Evolutionary conservation across 192 early-diverging fungal genomes (phyloP), one percentile per base, ranked within the genome.

Genomic region (Phlyctochytrium planicorne): DNA sequence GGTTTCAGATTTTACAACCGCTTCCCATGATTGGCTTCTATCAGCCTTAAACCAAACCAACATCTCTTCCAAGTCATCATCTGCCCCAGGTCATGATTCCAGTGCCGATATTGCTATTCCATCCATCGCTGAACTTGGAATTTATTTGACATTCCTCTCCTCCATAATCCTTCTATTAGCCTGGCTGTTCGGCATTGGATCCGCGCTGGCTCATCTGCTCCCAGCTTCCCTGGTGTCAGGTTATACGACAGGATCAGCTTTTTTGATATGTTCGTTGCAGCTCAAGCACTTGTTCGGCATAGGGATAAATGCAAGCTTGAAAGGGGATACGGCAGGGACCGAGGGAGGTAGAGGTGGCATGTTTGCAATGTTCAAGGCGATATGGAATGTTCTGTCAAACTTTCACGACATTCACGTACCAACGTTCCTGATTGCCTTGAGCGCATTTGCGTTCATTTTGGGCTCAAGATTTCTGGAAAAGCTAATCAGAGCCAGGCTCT

Each of bases 201-300:
- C 47, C 3, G 24, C 27, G 16, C 20, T 69, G 2, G 12, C 68
- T 6, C 23, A 4, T 4, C 23, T 69, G 30, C 30, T 69, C 52
- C 68, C 68, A 3, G 60, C 60, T 32, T 3, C 27, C 33, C 40
- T 69, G 12, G 33, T 69, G 34, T 62, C 68, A 4, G 68, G 47
- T 31, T 69, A 62, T 40, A 69, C 62, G 59, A 60, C 68, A 12
- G 33, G 36, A 29, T 53, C 37, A 16, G 61, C 59, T 1, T 52
- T 60, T 1, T 53, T 59, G 0, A 60, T 69, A 30, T 37, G 53
- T 4, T 36, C 62, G 6, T 62, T 60, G 35, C 68, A 69, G 36
- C 37, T 69, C 16, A 69, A 69, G 35, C 20, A 33, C n/a, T 25
- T 69, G 6, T 53, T 69, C 27, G 68, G 66, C 17, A 30, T 68